A percentile compares a stretch with the other conserved stretches of the same genome.
These are phyloP conservation scores for Coemansia sp. DNA, from an alignment of 192 early-diverging fungal species.

Conservation along the genomic window DNA sequence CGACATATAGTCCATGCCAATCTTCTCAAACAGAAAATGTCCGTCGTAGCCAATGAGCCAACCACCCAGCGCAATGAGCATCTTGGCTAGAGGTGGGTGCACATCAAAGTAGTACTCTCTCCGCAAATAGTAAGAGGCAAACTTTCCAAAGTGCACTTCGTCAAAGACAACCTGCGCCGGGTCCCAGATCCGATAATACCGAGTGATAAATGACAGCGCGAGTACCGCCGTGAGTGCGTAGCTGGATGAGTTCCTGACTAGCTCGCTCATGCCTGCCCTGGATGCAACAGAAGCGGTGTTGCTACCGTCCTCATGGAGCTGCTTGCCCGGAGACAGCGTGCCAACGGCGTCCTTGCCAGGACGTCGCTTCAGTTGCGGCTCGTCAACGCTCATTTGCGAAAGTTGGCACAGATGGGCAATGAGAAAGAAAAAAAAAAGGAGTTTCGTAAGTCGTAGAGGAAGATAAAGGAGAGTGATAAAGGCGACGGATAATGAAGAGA, in stretches of 20 bases:
- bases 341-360: constrained; percentile 8
- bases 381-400: constrained; percentile 42
- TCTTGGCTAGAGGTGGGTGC: constrained; percentile 94
- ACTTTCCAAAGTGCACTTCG: constrained; percentile 99
- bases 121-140: constrained; percentile 89
- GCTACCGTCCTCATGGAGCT: not conserved
- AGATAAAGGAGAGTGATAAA: not conserved
- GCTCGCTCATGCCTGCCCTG: constrained; percentile 6
- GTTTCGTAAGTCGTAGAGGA: not conserved
- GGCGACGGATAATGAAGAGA: not conserved
- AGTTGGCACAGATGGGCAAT: not conserved
- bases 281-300: not conserved
- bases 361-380: constrained; percentile 25
- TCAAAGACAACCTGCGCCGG: constrained; percentile 90
- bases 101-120: constrained; percentile 96
- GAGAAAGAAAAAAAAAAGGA: constrained; percentile 2
- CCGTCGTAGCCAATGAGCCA: constrained; percentile 93
- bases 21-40: constrained; percentile 92
- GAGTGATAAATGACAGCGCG: constrained; percentile 60
- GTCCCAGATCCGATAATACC: constrained; percentile 71
- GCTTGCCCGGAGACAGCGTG: not conserved
- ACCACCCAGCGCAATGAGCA: constrained; percentile 84
- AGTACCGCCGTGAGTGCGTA: constrained; percentile 44
- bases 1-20: constrained; percentile 86
- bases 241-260: constrained; percentile 38